Conservation (phyloP, 2,329 filamentous ascomycete species). For the Daldinia sp. region DNA sequence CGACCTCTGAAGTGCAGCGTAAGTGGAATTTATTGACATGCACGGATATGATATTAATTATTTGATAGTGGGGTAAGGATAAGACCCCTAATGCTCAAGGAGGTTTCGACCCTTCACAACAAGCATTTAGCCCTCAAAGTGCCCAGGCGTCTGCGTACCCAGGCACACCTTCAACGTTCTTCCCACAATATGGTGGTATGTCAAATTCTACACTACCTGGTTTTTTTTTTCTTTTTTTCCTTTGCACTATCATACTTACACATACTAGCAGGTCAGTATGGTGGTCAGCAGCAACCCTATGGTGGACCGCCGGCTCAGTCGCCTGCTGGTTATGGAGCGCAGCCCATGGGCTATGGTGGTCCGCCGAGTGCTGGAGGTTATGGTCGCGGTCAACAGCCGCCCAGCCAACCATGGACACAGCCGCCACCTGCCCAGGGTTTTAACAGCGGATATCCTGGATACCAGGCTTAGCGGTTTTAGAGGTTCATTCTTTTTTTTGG, state of each 20-base stretch:
- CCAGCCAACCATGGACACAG: constrained; percentile 64
- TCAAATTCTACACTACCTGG: constrained; percentile 46
- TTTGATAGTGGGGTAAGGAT: constrained; percentile 93
- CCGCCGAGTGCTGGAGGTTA: constrained; percentile 84
- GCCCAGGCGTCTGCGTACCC: constrained; percentile 76
- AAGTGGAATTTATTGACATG: constrained; percentile 56
- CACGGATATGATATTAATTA: constrained; percentile 46
- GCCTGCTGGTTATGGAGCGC: constrained; percentile 68
- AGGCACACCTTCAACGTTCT: constrained; percentile 81
- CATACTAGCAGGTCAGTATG: constrained; percentile 57
- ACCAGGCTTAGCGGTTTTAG: constrained; percentile 61
- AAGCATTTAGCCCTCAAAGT: constrained; percentile 75
- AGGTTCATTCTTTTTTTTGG: constrained; percentile 10
- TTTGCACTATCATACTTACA: constrained; percentile 58
- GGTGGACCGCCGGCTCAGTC: constrained; percentile 68
- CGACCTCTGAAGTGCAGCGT: constrained; percentile 98
- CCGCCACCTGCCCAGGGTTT: constrained; percentile 64
- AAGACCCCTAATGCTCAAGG: constrained; percentile 78
- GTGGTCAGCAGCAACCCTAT: constrained; percentile 74
- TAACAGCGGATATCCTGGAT: constrained; percentile 69
- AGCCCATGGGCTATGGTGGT: constrained; percentile 75
- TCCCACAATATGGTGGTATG: constrained; percentile 90
- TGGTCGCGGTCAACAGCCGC: constrained; percentile 74
- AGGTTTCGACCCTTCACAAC: constrained; percentile 82
- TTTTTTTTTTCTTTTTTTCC: no score